Conservation (phyloP, 257 asterid species). For the Solanum stenotomum region DNA sequence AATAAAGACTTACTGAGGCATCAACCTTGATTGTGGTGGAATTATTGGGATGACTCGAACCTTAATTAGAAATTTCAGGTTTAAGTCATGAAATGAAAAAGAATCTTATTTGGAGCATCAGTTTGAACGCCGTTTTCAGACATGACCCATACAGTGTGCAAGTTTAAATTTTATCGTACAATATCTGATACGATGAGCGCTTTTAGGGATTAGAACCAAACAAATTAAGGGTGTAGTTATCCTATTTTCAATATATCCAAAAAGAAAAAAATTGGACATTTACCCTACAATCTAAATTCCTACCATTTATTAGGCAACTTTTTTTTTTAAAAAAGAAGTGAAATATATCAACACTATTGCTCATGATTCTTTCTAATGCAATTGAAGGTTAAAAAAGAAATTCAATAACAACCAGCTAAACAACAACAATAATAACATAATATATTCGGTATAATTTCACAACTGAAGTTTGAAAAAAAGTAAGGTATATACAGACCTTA, state of each 20-base stretch:
- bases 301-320: not conserved
- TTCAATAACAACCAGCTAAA: not conserved
- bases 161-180: not conserved
- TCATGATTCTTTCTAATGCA: not conserved
- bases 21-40: not conserved
- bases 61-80: too few relatives aligned
- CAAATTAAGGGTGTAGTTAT: too few relatives aligned
- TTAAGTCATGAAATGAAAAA: not conserved
- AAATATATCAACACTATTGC: not conserved
- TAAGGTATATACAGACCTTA: too few relatives aligned
- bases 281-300: not conserved
- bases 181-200: not conserved
- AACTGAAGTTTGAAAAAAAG: too few relatives aligned
- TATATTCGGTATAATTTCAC: too few relatives aligned
- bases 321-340: too few relatives aligned
- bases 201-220: not conserved
- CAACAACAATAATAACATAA: too few relatives aligned
- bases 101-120: not conserved
- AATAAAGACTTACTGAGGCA: not conserved
- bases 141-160: not conserved
- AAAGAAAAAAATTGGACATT: too few relatives aligned
- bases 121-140: too few relatives aligned
- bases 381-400: not conserved
- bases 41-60: too few relatives aligned
- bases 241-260: not conserved